phyloP scores from a whole-genome alignment of 331 rosid genomes.

The Quercus lobata region DNA sequence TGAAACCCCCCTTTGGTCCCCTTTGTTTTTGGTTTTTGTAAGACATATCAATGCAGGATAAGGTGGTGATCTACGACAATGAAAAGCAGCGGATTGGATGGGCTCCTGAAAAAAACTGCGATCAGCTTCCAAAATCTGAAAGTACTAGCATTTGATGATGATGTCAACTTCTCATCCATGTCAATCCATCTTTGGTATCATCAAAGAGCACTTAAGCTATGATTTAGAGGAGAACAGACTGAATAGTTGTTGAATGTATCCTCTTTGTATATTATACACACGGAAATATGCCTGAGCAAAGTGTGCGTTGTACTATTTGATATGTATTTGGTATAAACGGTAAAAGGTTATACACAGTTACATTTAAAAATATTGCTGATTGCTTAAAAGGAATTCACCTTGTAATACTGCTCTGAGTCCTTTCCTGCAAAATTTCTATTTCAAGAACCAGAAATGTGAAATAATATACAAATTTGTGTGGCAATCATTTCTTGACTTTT shows the following conservation, averaged over 20 bases:
- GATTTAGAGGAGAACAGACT: not conserved
- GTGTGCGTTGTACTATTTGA: not conserved
- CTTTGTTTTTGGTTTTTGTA: constrained; percentile 4
- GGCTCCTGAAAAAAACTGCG: constrained; percentile 57
- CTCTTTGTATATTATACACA: not conserved
- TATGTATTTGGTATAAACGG: not conserved
- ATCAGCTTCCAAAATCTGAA: constrained; percentile 52
- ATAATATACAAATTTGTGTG: too few species aligned
- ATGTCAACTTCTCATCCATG: not conserved
- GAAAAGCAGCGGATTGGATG: constrained; percentile 82
- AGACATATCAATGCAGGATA: constrained; percentile 90
- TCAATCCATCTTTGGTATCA: not conserved
- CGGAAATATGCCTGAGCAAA: not conserved
- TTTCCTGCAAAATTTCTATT: too few species aligned
- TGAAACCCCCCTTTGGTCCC: too few species aligned
- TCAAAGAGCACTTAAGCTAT: not conserved
- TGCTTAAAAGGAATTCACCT: too few species aligned
- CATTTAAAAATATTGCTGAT: too few species aligned
- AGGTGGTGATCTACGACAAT: constrained; percentile 72
- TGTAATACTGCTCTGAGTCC: too few species aligned
- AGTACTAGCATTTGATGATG: constrained; percentile 37
- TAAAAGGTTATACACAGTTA: not conserved
- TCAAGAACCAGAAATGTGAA: too few species aligned
- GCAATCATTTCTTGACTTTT: too few species aligned
- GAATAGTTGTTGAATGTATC: not conserved